A percentile compares a stretch with the other conserved stretches of the same genome.
Evolutionary conservation across 2,329 filamentous ascomycete species (phyloP).

Genomic region (Fusarium sp.): DNA sequence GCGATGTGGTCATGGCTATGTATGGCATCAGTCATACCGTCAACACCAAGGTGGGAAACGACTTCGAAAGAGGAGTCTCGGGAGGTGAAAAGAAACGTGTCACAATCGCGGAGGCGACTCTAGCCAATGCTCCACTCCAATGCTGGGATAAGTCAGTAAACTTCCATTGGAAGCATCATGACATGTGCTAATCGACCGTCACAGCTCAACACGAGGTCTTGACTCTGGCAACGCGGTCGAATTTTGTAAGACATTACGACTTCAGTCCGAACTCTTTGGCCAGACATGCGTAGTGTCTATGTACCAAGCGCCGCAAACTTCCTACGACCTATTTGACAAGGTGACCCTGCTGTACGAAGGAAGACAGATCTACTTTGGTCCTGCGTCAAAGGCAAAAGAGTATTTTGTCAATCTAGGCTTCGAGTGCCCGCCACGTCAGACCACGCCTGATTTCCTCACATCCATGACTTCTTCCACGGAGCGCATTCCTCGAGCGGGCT

Average conservation of each 20-base stretch:
- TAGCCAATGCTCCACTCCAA: neutral
- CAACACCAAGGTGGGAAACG: neutral
- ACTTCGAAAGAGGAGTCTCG: neutral
- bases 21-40: neutral
- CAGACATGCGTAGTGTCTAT: neutral
- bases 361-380: constrained; percentile 3
- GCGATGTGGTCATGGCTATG: too few species aligned
- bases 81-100: constrained; percentile 6
- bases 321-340: constrained; percentile 6
- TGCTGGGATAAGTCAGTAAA: neutral
- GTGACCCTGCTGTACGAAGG: neutral
- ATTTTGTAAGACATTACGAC: neutral
- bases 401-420: constrained; percentile 1
- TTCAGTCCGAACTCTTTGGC: neutral
- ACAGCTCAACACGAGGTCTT: neutral
- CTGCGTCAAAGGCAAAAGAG: neutral
- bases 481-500: neutral
- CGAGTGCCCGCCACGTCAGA: neutral
- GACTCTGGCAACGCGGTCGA: neutral
- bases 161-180: too few species aligned
- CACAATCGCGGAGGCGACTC: neutral
- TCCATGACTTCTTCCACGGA: neutral
- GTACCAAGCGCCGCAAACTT: neutral
- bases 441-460: constrained; percentile 3
- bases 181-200: too few species aligned